These are phyloP conservation scores for Naumovozyma baii DNA, from an alignment of 805 yeast species.

Conservation along the genomic window DNA sequence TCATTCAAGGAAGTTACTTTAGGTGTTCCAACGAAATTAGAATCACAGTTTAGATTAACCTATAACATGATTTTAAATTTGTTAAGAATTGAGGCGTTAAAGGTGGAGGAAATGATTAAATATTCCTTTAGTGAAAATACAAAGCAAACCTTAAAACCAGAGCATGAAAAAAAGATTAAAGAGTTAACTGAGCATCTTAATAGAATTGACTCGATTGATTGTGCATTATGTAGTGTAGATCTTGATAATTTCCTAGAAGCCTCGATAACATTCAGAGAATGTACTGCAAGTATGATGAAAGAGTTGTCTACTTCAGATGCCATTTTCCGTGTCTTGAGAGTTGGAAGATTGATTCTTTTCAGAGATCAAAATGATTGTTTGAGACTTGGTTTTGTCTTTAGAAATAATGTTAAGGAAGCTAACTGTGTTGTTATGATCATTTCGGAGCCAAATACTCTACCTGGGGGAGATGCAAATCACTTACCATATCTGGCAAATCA, in stretches of 20 bases:
- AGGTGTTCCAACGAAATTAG: slow-evolving; percentile 83
- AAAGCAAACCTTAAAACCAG: slow-evolving; percentile 76
- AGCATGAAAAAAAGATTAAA: slow-evolving; percentile 61
- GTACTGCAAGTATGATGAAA: slow-evolving; percentile 38
- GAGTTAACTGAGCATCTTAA: slow-evolving; percentile 41
- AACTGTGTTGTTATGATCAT: slow-evolving; percentile 25
- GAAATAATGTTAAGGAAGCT: slow-evolving; percentile 21
- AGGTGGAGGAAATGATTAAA: slow-evolving; percentile 97
- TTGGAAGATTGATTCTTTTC: slow-evolving; percentile 52
- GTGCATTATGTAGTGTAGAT: slow-evolving; percentile 31
- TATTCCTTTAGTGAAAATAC: slow-evolving; percentile 90
- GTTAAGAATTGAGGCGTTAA: slow-evolving; percentile 83
- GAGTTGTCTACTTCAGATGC: slow-evolving; percentile 41
- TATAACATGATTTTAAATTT: slow-evolving; percentile 91
- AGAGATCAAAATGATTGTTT: slow-evolving; percentile 36
- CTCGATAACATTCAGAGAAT: slow-evolving; percentile 37
- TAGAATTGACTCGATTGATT: slow-evolving; percentile 27
- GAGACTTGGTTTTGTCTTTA: slow-evolving; percentile 44
- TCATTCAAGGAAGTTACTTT: slow-evolving; percentile 72
- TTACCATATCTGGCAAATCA: slow-evolving; percentile 30
- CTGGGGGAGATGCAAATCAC: slow-evolving; percentile 25
- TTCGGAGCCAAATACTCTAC: slow-evolving; percentile 24
- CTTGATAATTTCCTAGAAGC: slow-evolving; percentile 38
- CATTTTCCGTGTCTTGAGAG: slow-evolving; percentile 38
- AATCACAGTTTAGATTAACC: slow-evolving; percentile 87